phyloP scores from a whole-genome alignment of 768 basidiomycete genomes.

The Piloderma croceum region DNA sequence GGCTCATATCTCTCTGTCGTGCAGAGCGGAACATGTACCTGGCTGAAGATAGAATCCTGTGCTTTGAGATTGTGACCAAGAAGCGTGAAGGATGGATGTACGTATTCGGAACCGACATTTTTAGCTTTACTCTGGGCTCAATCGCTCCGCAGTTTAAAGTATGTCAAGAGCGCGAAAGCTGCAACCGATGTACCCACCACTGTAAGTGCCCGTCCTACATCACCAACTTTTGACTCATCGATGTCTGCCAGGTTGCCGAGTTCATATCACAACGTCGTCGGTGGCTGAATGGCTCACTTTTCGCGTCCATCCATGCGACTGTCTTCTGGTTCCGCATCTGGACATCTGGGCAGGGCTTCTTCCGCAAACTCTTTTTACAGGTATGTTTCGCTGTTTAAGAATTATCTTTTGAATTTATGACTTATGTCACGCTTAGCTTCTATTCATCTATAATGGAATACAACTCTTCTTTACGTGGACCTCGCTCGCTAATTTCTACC shows the following conservation, averaged over 20 bases:
- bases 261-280: slow-evolving; percentile 93
- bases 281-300: slow-evolving; percentile 86
- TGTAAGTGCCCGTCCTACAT: slow-evolving; percentile 28
- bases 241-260: slow-evolving; percentile 58
- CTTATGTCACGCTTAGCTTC: slow-evolving; percentile 44
- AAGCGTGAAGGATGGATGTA: slow-evolving; percentile 79
- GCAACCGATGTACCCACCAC: slow-evolving; percentile 93
- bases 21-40: slow-evolving; percentile 86
- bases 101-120: slow-evolving; percentile 23
- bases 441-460: slow-evolving; percentile 87
- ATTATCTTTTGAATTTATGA: neutral
- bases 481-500: slow-evolving; percentile 86
- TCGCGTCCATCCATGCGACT: slow-evolving; percentile 89
- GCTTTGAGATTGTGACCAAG: slow-evolving; percentile 92
- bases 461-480: slow-evolving; percentile 95
- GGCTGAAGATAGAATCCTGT: slow-evolving; percentile 85
- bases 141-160: slow-evolving; percentile 52
- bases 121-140: slow-evolving; percentile 1
- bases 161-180: slow-evolving; percentile 91
- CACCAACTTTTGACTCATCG: neutral
- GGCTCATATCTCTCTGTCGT: slow-evolving; percentile 1
- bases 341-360: slow-evolving; percentile 85
- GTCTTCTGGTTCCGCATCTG: slow-evolving; percentile 86
- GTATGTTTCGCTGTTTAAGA: slow-evolving; percentile 14
- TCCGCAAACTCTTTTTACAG: slow-evolving; percentile 74